Percentiles rank a stretch among this genome's conserved stretches.
These are phyloP conservation scores for Septoria petroselini DNA, from an alignment of 2,329 filamentous ascomycete species.

Conservation along the genomic window DNA sequence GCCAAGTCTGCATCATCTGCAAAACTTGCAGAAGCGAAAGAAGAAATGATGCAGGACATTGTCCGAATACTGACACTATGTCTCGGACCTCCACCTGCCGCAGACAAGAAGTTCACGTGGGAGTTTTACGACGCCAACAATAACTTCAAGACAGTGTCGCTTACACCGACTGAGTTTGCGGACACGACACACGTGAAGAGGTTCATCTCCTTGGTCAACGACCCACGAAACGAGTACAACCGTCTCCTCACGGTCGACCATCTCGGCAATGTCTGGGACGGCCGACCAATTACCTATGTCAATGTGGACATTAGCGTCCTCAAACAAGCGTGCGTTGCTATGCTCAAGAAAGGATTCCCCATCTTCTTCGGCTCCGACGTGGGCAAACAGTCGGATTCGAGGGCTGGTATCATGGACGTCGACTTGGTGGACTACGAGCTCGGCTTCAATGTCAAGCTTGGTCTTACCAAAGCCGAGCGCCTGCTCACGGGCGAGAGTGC, in stretches of 20 bases:
- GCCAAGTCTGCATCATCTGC: constrained; percentile 38
- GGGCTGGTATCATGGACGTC: constrained; percentile 74
- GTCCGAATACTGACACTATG: constrained; percentile 78
- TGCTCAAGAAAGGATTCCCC: constrained; percentile 73
- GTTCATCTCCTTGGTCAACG: constrained; percentile 80
- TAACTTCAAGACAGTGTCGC: constrained; percentile 59
- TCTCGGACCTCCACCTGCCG: constrained; percentile 72
- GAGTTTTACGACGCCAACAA: constrained; percentile 69
- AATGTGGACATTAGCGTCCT: constrained; percentile 74
- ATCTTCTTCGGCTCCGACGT: constrained; percentile 90
- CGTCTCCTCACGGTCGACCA: constrained; percentile 71
- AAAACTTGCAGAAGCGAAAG: constrained; percentile 57
- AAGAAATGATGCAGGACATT: constrained; percentile 74
- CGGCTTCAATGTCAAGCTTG: constrained; percentile 73
- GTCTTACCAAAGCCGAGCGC: constrained; percentile 72
- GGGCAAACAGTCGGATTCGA: constrained; percentile 70
- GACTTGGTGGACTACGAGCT: constrained; percentile 74
- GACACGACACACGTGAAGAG: constrained; percentile 62
- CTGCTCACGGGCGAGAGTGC: constrained; percentile 70
- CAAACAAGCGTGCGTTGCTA: constrained; percentile 69
- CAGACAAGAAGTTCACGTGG: constrained; percentile 72
- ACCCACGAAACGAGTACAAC: constrained; percentile 73
- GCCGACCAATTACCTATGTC: constrained; percentile 72
- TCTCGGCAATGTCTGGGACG: constrained; percentile 78
- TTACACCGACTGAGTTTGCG: constrained; percentile 70